Conservation (phyloP, 1,139 yeast species). For the Nematodospora anomalae region DNA sequence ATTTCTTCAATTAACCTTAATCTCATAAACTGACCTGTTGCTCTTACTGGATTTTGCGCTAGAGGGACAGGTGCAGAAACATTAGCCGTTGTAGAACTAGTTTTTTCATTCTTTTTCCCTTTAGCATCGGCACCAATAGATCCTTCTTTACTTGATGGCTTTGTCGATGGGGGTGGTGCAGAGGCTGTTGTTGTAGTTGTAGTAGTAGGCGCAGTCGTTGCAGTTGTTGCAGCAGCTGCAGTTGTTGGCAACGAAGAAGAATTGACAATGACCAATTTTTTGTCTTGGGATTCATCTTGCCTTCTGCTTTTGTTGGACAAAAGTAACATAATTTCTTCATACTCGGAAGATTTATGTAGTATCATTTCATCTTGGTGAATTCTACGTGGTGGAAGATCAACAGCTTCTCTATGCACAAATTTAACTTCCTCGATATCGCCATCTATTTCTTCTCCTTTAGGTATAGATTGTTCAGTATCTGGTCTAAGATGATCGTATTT, state of each 20-base stretch:
- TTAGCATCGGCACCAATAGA: slow-evolving; percentile 24
- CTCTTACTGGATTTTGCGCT: slow-evolving; percentile 21
- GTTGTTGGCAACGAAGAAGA: slow-evolving; percentile 26
- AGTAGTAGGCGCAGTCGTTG: slow-evolving; percentile 20
- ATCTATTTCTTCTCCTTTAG: slow-evolving; percentile 38
- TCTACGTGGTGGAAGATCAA: slow-evolving; percentile 43
- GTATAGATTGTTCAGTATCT: slow-evolving; percentile 44
- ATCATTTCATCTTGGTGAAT: slow-evolving; percentile 48
- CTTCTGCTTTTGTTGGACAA: slow-evolving; percentile 43
- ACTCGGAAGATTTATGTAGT: slow-evolving; percentile 76
- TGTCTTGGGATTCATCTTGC: slow-evolving; percentile 39
- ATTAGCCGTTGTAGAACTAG: slow-evolving; percentile 19
- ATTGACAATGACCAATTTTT: slow-evolving; percentile 44
- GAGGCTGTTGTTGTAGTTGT: slow-evolving; percentile 21
- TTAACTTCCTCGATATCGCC: slow-evolving; percentile 36
- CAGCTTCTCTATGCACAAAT: slow-evolving; percentile 48
- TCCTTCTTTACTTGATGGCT: slow-evolving; percentile 21
- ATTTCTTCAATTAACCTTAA: slow-evolving; percentile 49
- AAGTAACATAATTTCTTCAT: slow-evolving; percentile 81
- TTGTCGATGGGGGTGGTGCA: slow-evolving; percentile 21
- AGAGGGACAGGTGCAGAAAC: slow-evolving; percentile 19
- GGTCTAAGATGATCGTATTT: slow-evolving; percentile 49
- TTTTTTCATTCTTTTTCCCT: slow-evolving; percentile 26
- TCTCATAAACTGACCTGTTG: slow-evolving; percentile 49
- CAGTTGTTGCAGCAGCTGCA: slow-evolving; percentile 17